A percentile compares a stretch with the other conserved stretches of the same genome.
Conservation (phyloP, 805 yeast genomes). For the Blastobotrys parvus region DNA sequence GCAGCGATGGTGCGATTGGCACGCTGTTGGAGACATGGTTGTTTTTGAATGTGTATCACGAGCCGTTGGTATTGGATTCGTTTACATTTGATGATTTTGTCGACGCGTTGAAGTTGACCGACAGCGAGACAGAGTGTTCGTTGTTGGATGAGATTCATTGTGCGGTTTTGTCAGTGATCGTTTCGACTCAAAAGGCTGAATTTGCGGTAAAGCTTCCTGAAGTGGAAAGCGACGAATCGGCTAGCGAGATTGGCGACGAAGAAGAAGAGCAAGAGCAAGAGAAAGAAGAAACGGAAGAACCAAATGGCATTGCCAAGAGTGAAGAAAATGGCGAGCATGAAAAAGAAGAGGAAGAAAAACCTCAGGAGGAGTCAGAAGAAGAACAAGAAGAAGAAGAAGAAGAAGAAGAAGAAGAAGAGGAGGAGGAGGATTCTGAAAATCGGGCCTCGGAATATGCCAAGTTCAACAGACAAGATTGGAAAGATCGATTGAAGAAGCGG, state of each 20-base stretch:
- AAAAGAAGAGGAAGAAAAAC: conserved; percentile 26
- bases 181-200: conserved; percentile 36
- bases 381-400: conserved; percentile 26
- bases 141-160: conserved; percentile 63
- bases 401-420: conserved; percentile 26
- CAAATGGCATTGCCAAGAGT: conserved; percentile 18
- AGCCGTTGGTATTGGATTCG: conserved; percentile 55
- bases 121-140: conserved; percentile 38
- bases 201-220: conserved; percentile 27
- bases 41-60: conserved; percentile 62
- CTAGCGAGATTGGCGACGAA: conserved; percentile 22
- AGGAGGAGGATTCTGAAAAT: conserved; percentile 21
- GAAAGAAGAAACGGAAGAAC: conserved; percentile 22
- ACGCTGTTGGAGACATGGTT: conserved; percentile 56
- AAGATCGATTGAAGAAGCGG: conserved; percentile 64
- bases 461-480: conserved; percentile 43
- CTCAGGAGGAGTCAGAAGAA: conserved; percentile 24
- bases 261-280: conserved; percentile 24
- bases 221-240: conserved; percentile 13
- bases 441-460: conserved; percentile 11
- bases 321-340: conserved; percentile 12
- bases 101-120: conserved; percentile 45
- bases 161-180: conserved; percentile 48
- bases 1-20: conserved; percentile 15
- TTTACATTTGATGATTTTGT: conserved; percentile 75